Percentiles rank a stretch among this genome's conserved stretches.
phyloP scores from a whole-genome alignment of 345 rosid genomes.

The Eucalyptus marginata region DNA sequence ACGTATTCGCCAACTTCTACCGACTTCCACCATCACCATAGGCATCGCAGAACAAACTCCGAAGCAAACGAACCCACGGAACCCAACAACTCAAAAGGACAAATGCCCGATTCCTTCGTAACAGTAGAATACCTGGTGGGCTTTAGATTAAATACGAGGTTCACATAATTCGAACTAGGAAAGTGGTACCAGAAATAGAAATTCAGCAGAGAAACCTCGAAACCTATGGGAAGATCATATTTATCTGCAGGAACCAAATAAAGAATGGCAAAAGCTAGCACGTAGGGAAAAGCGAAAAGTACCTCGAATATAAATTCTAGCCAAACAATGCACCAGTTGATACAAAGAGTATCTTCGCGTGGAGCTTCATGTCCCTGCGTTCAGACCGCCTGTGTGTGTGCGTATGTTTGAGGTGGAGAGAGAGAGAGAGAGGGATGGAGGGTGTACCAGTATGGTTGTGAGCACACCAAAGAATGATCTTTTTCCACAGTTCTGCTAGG shows the following conservation, averaged over 20 bases:
- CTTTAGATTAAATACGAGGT: background rate
- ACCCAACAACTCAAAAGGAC: conserved; percentile 2
- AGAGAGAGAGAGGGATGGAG: background rate
- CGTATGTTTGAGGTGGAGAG: background rate
- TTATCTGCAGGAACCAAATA: background rate
- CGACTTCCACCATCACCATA: conserved; percentile 26
- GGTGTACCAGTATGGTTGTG: conserved; percentile 21
- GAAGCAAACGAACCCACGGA: background rate
- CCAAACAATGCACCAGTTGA: background rate
- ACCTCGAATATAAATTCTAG: background rate
- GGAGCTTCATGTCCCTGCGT: background rate
- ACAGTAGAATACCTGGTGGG: conserved; percentile 2
- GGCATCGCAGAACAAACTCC: conserved; percentile 34
- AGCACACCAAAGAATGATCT: conserved; percentile 8
- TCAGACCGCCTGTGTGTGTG: background rate
- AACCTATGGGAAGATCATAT: background rate
- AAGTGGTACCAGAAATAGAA: background rate
- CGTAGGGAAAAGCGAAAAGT: background rate
- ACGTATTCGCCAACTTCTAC: conserved; percentile 23
- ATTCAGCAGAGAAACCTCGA: background rate
- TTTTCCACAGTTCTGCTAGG: conserved; percentile 19
- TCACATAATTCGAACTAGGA: background rate
- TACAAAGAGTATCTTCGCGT: background rate
- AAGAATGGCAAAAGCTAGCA: background rate
- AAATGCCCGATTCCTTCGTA: background rate